A percentile compares a stretch with the other conserved stretches of the same genome.
Evolutionary conservation across 306 rosid genomes (phyloP).

Genomic region (Vicia sativa): DNA sequence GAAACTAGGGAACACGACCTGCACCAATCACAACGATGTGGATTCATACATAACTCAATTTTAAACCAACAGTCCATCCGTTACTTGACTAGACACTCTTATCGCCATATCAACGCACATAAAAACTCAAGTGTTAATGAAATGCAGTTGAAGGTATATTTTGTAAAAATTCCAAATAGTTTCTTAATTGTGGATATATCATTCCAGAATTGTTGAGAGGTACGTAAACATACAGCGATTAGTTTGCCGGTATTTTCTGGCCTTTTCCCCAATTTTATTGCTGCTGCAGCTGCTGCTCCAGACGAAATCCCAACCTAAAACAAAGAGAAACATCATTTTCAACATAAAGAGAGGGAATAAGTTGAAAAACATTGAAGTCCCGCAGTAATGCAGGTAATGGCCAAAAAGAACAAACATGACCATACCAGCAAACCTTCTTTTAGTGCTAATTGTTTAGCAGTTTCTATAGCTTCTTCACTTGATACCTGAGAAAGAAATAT

Average conservation of each 20-base stretch:
- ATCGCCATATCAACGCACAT: too few species aligned
- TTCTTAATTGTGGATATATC: not conserved
- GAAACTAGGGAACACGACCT: conserved; percentile 55
- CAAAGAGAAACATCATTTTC: not conserved
- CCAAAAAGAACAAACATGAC: too few species aligned
- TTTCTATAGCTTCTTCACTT: conserved; percentile 57
- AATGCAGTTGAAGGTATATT: not conserved
- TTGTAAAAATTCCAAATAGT: not conserved
- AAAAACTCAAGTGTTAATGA: not conserved
- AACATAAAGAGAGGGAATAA: not conserved
- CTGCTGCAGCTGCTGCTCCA: conserved; percentile 68
- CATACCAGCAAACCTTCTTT: conserved; percentile 79
- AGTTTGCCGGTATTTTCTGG: conserved; percentile 56
- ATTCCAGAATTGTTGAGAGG: not conserved
- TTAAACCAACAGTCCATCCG: too few species aligned
- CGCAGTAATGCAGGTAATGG: too few species aligned
- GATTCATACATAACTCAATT: too few species aligned
- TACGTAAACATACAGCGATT: conserved; percentile 46
- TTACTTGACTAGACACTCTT: too few species aligned
- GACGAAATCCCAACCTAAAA: conserved; percentile 71
- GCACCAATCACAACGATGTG: conserved; percentile 11
- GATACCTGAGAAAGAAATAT: too few species aligned
- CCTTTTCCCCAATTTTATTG: conserved; percentile 49
- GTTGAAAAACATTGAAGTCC: not conserved
- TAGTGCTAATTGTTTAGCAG: conserved; percentile 56